A percentile compares a stretch with the other conserved stretches of the same genome.
Evolutionary conservation across 2,329 filamentous ascomycete species (phyloP).

Genomic region (Neopestalotiopsis sp.): DNA sequence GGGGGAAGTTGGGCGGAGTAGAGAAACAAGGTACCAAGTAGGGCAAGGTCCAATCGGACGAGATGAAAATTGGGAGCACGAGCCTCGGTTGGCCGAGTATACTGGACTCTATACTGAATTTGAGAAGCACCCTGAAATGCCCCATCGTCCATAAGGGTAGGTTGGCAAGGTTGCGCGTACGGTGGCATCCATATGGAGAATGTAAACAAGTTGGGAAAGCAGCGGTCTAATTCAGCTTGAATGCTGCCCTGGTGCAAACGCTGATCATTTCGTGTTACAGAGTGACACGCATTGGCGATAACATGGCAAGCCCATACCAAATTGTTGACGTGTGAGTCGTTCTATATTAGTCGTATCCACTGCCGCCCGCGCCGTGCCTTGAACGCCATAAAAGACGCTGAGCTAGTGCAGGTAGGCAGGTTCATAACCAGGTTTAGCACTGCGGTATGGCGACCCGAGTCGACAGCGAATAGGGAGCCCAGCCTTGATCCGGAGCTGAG

Average conservation of each 20-base stretch:
- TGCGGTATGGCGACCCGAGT: conserved; percentile 4
- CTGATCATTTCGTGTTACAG: conserved; percentile 11
- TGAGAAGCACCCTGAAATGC: background rate
- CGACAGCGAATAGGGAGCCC: background rate
- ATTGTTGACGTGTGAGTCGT: conserved; percentile 8
- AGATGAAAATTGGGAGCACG: background rate
- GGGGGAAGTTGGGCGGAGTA: background rate
- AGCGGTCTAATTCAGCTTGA: conserved; percentile 4
- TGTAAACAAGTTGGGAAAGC: background rate
- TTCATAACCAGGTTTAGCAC: background rate
- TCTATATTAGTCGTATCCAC: background rate
- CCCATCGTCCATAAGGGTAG: background rate
- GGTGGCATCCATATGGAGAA: background rate
- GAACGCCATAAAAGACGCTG: background rate
- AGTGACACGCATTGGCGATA: background rate
- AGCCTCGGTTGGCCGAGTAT: background rate
- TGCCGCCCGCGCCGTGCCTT: background rate
- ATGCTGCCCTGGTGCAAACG: background rate
- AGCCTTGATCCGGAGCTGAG: conserved; percentile 7
- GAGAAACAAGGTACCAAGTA: too few relatives aligned
- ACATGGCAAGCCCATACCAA: background rate
- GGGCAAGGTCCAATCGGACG: background rate
- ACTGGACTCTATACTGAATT: background rate
- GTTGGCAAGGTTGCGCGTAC: background rate
- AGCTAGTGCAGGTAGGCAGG: background rate